Evolutionary conservation across 805 yeast genomes (phyloP), one percentile per base, ranked within the genome.

Genomic region (Myxozyma udenii): DNA sequence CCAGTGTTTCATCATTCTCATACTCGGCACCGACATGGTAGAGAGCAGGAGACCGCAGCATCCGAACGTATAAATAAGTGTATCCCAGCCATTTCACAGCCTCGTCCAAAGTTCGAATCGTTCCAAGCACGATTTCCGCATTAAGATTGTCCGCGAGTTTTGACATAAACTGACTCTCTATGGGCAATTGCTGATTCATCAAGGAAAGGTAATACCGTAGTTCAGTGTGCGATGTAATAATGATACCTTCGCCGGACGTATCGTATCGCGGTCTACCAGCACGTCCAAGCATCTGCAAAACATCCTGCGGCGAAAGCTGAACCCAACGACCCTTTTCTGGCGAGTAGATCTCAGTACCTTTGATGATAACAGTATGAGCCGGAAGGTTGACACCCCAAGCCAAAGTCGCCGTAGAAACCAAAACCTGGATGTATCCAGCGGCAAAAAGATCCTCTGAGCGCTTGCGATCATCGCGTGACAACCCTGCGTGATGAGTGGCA

Each of bases 281-380:
- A 18, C 60, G 50, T 11, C 60, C 60, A 12, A 55, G 74, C 86
- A 81, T 81, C 58, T 81, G 85, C 40, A 79, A 61, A 25, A 80
- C 68, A 55, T 81, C 85, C 33, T 68, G 68, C 44, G 72, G 68
- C 19, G 65, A 71, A 11, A 71, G 68, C 7, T 68, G 66, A n/a
- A 65, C 68, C 81, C 84, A 81, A 4, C 78, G 71, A 48, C 97
- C 95, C 56, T 78, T 79, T 57, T 85, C 93, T 0, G 99, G 97
- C 3, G 93, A 85, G 63, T 95, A 93, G 35, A 74, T 66, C 55
- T 71, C 74, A 0, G 85, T 81, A 1, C 85, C 84, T 55, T 81
- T 81, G 23, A 81, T 72, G 2, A 81, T 68, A 1, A 80, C 85
- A 48, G 80, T 65, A 62, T 76, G 80, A 0, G 85, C 83, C 3